These are phyloP conservation scores for Podila epigama DNA, from an alignment of 192 early-diverging fungal species.

Conservation along the genomic window DNA sequence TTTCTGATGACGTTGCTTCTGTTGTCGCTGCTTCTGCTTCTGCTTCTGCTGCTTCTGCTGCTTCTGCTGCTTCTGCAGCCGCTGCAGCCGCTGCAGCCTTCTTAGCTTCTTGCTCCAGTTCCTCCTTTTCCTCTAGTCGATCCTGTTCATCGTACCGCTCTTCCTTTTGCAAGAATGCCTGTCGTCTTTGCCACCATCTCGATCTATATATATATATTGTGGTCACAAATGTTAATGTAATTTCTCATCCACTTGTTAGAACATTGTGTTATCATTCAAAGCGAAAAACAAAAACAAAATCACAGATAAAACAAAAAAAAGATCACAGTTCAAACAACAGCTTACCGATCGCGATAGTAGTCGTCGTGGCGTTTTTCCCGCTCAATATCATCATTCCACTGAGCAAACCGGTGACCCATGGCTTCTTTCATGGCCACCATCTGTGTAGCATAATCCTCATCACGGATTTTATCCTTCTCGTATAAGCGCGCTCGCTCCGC, in stretches of 20 bases:
- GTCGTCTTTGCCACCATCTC: slow-evolving; percentile 78
- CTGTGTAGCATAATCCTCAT: slow-evolving; percentile 53
- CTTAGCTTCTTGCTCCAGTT: slow-evolving; percentile 65
- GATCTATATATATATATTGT: no score
- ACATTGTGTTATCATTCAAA: neutral
- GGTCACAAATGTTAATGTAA: no score
- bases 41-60: slow-evolving; percentile 20
- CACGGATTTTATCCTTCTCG: slow-evolving; percentile 56
- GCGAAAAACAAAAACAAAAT: neutral
- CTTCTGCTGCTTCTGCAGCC: slow-evolving; percentile 27
- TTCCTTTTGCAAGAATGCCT: slow-evolving; percentile 48
- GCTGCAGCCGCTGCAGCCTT: slow-evolving; percentile 52
- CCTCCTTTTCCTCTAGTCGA: slow-evolving; percentile 76
- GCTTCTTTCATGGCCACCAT: slow-evolving; percentile 10
- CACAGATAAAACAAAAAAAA: neutral
- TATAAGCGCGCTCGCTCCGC: slow-evolving; percentile 45
- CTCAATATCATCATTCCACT: slow-evolving; percentile 81
- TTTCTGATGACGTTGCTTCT: slow-evolving; percentile 5
- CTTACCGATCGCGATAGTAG: slow-evolving; percentile 82
- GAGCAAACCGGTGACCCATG: slow-evolving; percentile 56
- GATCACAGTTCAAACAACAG: neutral
- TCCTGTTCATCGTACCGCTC: slow-evolving; percentile 47
- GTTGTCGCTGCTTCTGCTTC: slow-evolving; percentile 33
- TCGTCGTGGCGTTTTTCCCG: slow-evolving; percentile 64
- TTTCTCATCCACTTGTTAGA: no score